Evolutionary conservation across 345 rosid genomes (phyloP).

Genomic region (Conringia planisiliqua): DNA sequence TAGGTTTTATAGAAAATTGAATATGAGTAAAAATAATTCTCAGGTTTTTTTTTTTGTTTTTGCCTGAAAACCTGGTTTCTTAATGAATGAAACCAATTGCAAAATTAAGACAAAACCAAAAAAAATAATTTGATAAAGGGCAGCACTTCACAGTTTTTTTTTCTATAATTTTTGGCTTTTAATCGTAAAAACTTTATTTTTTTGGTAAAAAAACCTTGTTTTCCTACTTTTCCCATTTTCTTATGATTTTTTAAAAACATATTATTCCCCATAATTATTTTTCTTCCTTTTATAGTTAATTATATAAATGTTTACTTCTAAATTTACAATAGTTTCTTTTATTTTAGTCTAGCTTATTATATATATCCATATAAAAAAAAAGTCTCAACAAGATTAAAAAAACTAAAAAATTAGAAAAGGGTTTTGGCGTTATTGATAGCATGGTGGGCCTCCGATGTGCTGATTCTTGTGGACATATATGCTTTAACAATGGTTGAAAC

Average conservation of each 20-base stretch:
- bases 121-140: background rate
- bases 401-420: background rate
- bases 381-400: background rate
- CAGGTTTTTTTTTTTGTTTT: background rate
- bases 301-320: background rate
- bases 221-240: background rate
- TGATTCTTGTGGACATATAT: constrained; percentile 14
- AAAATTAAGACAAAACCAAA: background rate
- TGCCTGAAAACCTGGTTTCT: background rate
- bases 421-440: constrained; percentile 13
- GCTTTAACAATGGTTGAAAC: constrained; percentile 29
- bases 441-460: constrained; percentile 27
- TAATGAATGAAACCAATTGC: background rate
- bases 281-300: background rate
- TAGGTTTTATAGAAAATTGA: background rate
- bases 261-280: background rate
- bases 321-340: background rate
- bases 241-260: background rate
- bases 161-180: no score
- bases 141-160: background rate
- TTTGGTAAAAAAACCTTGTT: background rate
- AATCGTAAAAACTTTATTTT: background rate
- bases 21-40: constrained; percentile 4
- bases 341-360: background rate
- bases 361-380: background rate